Conservation (phyloP, 768 basidiomycete species). For the Naganishia onofrii region DNA sequence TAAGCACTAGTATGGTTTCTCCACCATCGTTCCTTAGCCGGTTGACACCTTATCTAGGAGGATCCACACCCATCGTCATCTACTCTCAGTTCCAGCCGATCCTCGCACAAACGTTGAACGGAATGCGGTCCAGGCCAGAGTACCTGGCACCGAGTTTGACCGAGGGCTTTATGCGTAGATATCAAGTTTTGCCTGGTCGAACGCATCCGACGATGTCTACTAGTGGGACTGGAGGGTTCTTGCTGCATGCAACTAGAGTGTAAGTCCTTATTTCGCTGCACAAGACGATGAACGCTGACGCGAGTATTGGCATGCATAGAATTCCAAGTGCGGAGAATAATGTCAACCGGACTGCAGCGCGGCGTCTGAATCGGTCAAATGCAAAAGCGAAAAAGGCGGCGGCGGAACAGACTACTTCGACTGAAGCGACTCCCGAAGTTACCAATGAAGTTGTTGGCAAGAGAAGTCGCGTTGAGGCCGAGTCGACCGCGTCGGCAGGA, state of each 20-base stretch:
- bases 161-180: conserved; percentile 81
- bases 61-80: conserved; percentile 80
- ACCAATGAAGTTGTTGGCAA: neutral
- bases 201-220: conserved; percentile 93
- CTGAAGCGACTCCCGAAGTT: neutral
- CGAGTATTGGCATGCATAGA: neutral
- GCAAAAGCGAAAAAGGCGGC: conserved; percentile 15
- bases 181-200: conserved; percentile 92
- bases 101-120: conserved; percentile 71
- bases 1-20: conserved; percentile 81
- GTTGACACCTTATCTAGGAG: conserved; percentile 72
- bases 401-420: conserved; percentile 4
- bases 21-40: conserved; percentile 73
- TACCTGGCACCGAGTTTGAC: conserved; percentile 77
- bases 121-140: conserved; percentile 63
- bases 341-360: conserved; percentile 7
- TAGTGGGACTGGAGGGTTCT: conserved; percentile 81
- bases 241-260: conserved; percentile 85
- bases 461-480: neutral
- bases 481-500: neutral
- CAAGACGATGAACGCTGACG: neutral
- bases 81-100: conserved; percentile 81
- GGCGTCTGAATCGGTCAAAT: conserved; percentile 4
- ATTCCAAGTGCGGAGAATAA: conserved; percentile 14
- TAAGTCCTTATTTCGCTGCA: neutral